Conservation (phyloP, 2,329 filamentous ascomycete genomes). For the Epichloe sibirici region DNA sequence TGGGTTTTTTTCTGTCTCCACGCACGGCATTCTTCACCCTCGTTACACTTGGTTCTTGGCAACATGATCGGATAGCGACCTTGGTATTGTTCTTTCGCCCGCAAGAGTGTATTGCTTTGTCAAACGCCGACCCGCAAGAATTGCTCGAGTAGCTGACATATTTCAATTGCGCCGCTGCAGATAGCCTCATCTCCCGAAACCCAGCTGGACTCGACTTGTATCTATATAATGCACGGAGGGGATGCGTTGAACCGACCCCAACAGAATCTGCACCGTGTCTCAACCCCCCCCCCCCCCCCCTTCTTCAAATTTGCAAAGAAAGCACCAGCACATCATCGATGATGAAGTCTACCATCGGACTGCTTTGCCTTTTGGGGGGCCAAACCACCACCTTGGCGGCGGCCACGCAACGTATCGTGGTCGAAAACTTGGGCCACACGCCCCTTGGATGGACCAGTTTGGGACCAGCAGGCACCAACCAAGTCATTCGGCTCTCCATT, state of each 20-base stretch:
- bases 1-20: neutral
- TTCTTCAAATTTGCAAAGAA: neutral
- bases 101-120: neutral
- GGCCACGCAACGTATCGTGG: constrained; percentile 1
- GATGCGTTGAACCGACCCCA: neutral
- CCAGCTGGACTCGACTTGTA: neutral
- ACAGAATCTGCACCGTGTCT: neutral
- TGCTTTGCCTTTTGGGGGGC: neutral
- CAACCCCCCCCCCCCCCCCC: neutral
- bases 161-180: neutral
- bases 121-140: neutral
- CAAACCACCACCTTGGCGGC: neutral
- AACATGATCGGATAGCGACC: neutral
- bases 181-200: neutral
- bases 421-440: constrained; percentile 11
- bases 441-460: constrained; percentile 14
- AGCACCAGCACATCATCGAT: neutral
- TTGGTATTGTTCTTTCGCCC: neutral
- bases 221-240: neutral
- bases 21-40: neutral
- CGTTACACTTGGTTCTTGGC: neutral
- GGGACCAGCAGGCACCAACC: constrained; percentile 8
- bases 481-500: constrained; percentile 19
- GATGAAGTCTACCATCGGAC: neutral
- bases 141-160: neutral